Evolutionary conservation across 2,329 filamentous ascomycete genomes (phyloP), one percentile per base, ranked within the genome.

Genomic region (Helotiales sp.): DNA sequence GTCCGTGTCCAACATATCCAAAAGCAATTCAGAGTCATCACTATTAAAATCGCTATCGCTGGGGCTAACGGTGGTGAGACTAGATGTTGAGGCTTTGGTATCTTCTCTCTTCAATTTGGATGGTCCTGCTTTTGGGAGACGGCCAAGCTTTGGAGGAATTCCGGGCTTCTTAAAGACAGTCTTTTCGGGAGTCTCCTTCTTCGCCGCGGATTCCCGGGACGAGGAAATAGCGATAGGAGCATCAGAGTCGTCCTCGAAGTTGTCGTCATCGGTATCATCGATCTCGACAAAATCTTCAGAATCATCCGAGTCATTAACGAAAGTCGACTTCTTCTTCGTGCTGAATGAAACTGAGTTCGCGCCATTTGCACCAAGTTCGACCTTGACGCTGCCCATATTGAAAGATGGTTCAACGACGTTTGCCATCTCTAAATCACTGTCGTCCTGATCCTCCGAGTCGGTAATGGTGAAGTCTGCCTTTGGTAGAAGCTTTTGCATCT

Each of bases 371-470:
- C 58, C 58, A 34, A 70, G 63, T 27, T 66, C 63, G 52, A 69
- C 57, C 60, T 71, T 61, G 38, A 62, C 58, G 48, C 57, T 64
- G 22, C 12, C 22, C 48, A 63, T 69, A 8, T 47, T 40, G 15
- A 42, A 38, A 3, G 19, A 44, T 2, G 19, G 47, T 24, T 59
- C 40, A 27, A 46, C 55, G 31, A 52, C 15, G 12, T 54, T 40
- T 15, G 17, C 9, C 27, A 57, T 51, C 5, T 48, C 46, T 1
- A 52, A 63, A n/a, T 70, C 64, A 17, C 69, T 62, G 19, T 69
- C 72, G 7, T 75, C 72, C 1, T 73, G 71, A n/a, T 73, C 71
- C 10, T 74, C 72, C 22, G 59, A 33, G 54, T 57, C 55, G 51
- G 59, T 55, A 2, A 55, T 38, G 50, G 53, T 52, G 31, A 49